A percentile compares a stretch with the other conserved stretches of the same genome.
Conservation (phyloP, 2,329 filamentous ascomycete genomes). For the Colletotrichum euphorbiae region DNA sequence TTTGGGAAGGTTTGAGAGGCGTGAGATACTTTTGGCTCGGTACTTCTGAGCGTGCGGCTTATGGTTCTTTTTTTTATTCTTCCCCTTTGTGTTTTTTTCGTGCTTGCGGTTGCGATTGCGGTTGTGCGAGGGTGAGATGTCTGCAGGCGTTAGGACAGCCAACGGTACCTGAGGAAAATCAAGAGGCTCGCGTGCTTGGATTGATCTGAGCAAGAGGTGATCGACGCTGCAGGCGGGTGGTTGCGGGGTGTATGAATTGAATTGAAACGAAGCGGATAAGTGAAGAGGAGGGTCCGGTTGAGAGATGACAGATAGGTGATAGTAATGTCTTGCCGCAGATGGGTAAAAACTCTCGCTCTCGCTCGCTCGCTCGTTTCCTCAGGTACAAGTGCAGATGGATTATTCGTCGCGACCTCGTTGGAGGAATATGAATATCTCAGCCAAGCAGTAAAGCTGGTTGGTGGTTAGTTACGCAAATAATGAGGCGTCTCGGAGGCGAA, state of each 20-base stretch:
- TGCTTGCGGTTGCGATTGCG: neutral
- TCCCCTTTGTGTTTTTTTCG: no score
- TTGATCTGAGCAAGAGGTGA: slow-evolving; percentile 29
- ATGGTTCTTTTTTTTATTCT: no score
- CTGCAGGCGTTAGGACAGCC: neutral
- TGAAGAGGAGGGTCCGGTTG: neutral
- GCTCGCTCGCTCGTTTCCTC: neutral
- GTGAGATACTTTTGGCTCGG: no score
- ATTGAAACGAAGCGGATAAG: neutral
- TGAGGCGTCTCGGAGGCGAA: slow-evolving; percentile 4
- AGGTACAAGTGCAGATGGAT: neutral
- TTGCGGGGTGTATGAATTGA: slow-evolving; percentile 13
- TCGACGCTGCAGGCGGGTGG: slow-evolving; percentile 34
- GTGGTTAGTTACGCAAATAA: neutral
- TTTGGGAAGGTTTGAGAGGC: neutral
- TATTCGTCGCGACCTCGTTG: neutral
- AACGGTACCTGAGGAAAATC: neutral
- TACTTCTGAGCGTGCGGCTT: no score
- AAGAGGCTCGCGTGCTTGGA: slow-evolving; percentile 8
- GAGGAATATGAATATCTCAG: neutral
- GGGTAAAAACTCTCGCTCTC: neutral
- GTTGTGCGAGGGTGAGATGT: neutral
- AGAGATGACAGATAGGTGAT: slow-evolving; percentile 7
- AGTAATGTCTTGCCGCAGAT: neutral
- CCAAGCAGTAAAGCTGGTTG: neutral